A percentile compares a stretch with the other conserved stretches of the same genome.
These are phyloP conservation scores for Wickerhamiella kurtzmanii DNA, from an alignment of 805 yeast genomes.

Conservation along the genomic window DNA sequence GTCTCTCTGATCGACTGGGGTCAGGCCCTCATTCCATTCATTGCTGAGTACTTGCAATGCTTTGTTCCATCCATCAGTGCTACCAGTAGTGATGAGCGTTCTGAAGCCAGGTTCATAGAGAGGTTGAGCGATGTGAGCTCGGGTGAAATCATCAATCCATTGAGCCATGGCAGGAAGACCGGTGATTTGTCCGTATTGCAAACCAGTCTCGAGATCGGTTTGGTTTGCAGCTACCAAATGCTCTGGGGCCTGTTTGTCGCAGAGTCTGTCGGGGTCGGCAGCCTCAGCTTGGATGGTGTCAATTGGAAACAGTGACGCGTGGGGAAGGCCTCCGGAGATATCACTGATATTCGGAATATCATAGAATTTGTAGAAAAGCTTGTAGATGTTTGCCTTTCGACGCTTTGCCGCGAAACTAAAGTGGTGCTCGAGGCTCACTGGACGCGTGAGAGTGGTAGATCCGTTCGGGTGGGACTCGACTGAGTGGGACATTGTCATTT, in stretches of 20 bases:
- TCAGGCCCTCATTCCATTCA: constrained; percentile 16
- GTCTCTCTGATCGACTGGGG: constrained; percentile 33
- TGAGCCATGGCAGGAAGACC: constrained; percentile 62
- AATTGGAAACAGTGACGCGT: constrained; percentile 18
- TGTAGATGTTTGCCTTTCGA: constrained; percentile 19
- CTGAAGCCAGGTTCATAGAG: constrained; percentile 17
- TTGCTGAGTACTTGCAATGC: constrained; percentile 17
- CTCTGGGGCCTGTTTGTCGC: constrained; percentile 1
- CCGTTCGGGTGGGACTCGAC: too few species aligned
- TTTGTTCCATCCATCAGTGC: constrained; percentile 22
- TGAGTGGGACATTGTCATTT: too few species aligned
- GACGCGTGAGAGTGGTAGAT: neutral
- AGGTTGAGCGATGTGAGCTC: constrained; percentile 12
- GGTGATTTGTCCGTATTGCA: constrained; percentile 80
- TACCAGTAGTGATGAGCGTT: constrained; percentile 15
- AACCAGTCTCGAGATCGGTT: constrained; percentile 44
- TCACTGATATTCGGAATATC: constrained; percentile 17
- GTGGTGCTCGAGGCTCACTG: constrained; percentile 15
- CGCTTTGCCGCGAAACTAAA: constrained; percentile 15
- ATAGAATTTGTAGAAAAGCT: constrained; percentile 19
- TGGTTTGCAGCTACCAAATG: constrained; percentile 7
- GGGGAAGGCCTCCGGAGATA: constrained; percentile 20
- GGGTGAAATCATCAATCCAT: constrained; percentile 42
- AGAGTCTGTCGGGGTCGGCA: constrained; percentile 3
- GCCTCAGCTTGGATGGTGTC: constrained; percentile 11